These are phyloP conservation scores for Entophlyctis helioformis DNA, from an alignment of 192 early-diverging fungal species.

Conservation along the genomic window DNA sequence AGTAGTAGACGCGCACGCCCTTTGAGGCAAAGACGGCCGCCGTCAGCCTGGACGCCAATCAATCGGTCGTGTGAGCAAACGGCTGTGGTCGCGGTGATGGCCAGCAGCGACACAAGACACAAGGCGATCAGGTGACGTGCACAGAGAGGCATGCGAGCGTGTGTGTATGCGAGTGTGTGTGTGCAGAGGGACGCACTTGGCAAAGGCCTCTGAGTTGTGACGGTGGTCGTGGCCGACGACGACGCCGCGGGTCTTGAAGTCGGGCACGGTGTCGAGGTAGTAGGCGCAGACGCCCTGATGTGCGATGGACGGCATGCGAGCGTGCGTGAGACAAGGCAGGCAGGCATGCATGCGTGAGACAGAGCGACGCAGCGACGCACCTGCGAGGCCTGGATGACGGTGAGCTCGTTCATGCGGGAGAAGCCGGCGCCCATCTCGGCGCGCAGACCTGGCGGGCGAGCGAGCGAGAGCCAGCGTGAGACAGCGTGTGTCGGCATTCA, in stretches of 20 bases:
- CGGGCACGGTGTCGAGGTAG: constrained; percentile 48
- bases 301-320: too few relatives aligned
- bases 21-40: constrained; percentile 69
- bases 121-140: too few relatives aligned
- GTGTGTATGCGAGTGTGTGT: too few relatives aligned
- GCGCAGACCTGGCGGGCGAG: constrained; percentile 68
- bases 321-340: too few relatives aligned
- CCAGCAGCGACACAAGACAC: too few relatives aligned
- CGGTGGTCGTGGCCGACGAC: constrained; percentile 93
- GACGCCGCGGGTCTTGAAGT: constrained; percentile 58
- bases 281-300: too few relatives aligned
- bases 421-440: constrained; percentile 93
- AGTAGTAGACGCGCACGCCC: constrained; percentile 73
- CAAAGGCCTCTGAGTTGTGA: constrained; percentile 74
- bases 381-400: constrained; percentile 88
- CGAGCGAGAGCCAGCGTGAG: too few relatives aligned
- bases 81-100: too few relatives aligned
- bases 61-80: too few relatives aligned
- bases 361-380: constrained; percentile 8
- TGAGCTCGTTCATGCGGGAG: constrained; percentile 83
- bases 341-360: constrained; percentile 23
- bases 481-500: too few relatives aligned
- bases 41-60: constrained; percentile 32
- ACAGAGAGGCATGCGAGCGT: too few relatives aligned
- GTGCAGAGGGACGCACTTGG: too few relatives aligned